Base-by-base conservation (phyloP, 352 stramenopile genomes). In the Phytopythium aichiense region DNA sequence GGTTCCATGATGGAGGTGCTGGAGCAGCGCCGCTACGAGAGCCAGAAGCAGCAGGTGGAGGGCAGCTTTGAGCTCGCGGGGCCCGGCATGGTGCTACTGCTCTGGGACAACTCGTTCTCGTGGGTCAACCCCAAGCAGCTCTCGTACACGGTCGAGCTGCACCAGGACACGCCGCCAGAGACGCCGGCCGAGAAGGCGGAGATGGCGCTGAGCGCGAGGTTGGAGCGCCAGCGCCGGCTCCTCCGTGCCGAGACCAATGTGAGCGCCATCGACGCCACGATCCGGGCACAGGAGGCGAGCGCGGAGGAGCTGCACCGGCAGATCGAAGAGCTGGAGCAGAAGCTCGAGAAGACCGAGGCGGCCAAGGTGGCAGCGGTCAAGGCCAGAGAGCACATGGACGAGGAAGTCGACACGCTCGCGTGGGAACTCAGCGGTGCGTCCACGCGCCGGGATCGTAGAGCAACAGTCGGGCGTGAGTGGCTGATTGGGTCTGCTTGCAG, bases 31-130 rank as follows among this genome's bases (percentile, higher is more conserved):
- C 78, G 80, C 37, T 92, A 89, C 65, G 77, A 90, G 69, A 88
- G 80, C 46, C 82, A 92, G 52, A 79, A 74, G 50, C 61, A 79
- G 48, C 58, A 71, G 45, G 67, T 91, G 30, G 59, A 68, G 42
- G 81, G 77, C 1, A 60, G 68, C 18, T 60, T 90, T 3, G 53
- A 68, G 49, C 69, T 93, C 43, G 60, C 60, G 2, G 84, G 84
- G 0, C 84, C 81, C 0, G 84, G 80, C 0, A 77, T 89, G 65
- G 65, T 88, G 61, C 57, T 90, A 65, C 58, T 93, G 23, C 45
- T 89, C 28, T 93, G 81, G 81, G 82, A 93, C 72, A 93, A 93
- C 48, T 88, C 78, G 53, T 93, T 86, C 58, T 92, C 82, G 65
- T 93, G 84, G 84, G 67, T 93, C 55, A 91, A 91, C 58, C 61